Base-by-base conservation (phyloP, 805 yeast species). In the Ogataea angusta region DNA sequence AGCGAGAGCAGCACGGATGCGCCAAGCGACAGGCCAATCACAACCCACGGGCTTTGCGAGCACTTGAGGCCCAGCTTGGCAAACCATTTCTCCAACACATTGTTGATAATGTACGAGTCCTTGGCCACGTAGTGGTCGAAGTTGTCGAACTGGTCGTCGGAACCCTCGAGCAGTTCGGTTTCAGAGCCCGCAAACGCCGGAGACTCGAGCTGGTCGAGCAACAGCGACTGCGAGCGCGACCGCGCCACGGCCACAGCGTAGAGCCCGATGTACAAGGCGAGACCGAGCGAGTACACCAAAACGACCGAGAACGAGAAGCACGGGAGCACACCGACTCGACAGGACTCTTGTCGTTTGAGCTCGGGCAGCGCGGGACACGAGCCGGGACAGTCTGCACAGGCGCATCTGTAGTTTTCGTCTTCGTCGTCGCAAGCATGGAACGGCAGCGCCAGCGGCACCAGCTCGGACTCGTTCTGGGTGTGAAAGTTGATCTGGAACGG, bases 401-500 rank as follows among this genome's bases (percentile, higher is more conserved):
- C 85, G 64, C 96, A 89, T 49, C 75, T 76, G 59, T 78, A 91
- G 3, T 56, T 50, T 14, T 68, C 66, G 30, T 68, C 70, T 2
- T 67, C 60, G 49, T 82, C 90, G 48, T 78, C 74, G 59, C 98
- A 91, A 10, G 45, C 36, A 39, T 62, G 54, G 2, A 63, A 53
- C 2, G 56, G 40, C 0, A 53, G 52, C 32, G 58, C 53, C 9
- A 62, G 42, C n/a, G 69, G 54, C 28, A 53, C 56, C 49, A 74
- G 55, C 3, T 41, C 41, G 3, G 33, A 36, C 10, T 45, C 42
- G 4, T 39, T 40, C 9, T 59, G 34, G 66, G 78, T 86, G 3
- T 68, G 64, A 60, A 79, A 89, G 58, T 89, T 83, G 46, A 91
- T 90, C 60, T 91, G 98, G 59, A 91, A 88, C 0, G 97, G 97